Percentiles rank a stretch among this genome's conserved stretches.
phyloP scores from a whole-genome alignment of 495 filamentous ascomycete species.

The Daldinia childiae region DNA sequence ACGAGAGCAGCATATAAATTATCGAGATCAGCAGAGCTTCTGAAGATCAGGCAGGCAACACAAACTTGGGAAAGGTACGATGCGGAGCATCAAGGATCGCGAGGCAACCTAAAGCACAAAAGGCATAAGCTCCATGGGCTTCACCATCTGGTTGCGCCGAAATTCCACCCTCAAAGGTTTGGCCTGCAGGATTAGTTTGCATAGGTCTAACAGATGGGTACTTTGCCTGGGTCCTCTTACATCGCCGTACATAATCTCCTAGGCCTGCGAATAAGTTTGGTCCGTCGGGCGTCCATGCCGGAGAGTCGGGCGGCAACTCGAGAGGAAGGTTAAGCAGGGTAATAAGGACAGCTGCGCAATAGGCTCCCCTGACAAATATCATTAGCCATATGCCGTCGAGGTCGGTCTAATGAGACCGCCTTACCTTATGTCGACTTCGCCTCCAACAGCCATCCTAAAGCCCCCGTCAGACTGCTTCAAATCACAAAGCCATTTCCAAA shows the following conservation, averaged over 20 bases:
- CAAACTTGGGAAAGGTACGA: constrained; percentile 71
- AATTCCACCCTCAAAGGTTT: constrained; percentile 94
- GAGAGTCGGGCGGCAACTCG: constrained; percentile 71
- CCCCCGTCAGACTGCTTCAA: constrained; percentile 87
- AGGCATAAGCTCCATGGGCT: constrained; percentile 96
- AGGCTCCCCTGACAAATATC: constrained; percentile 72
- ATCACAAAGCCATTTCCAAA: constrained; percentile 88
- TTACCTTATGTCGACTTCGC: constrained; percentile 92
- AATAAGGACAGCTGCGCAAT: constrained; percentile 85
- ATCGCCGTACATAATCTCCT: constrained; percentile 80
- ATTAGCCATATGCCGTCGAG: constrained; percentile 30
- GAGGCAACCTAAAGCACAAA: constrained; percentile 89
- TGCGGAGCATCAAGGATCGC: constrained; percentile 82
- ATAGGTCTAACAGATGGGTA: constrained; percentile 14
- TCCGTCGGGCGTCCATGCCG: constrained; percentile 56
- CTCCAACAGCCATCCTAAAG: constrained; percentile 80
- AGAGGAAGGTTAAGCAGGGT: constrained; percentile 84
- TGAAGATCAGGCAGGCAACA: constrained; percentile 13
- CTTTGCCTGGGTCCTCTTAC: constrained; percentile 59
- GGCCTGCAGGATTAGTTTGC: constrained; percentile 63
- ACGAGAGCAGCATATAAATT: constrained; percentile 12
- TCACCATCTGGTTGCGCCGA: constrained; percentile 82
- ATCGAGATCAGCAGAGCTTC: constrained; percentile 16
- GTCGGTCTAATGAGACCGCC: constrained; percentile 38
- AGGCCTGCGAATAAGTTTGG: constrained; percentile 72